Conservation (phyloP, 495 filamentous ascomycete species). For the Xylaria sp. region DNA sequence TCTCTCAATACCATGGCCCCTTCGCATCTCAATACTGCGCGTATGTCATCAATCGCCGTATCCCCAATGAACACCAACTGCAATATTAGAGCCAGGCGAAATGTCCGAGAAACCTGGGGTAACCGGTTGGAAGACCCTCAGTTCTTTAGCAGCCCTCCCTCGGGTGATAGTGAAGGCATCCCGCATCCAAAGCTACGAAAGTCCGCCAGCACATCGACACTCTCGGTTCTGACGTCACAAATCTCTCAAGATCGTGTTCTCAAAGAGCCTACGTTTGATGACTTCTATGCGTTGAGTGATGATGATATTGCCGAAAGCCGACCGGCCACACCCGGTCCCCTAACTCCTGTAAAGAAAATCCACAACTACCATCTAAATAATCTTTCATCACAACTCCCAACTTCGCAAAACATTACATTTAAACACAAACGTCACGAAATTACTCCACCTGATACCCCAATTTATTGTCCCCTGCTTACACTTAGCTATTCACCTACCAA, state of each 20-base stretch:
- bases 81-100: not conserved
- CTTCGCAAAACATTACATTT: not conserved
- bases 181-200: constrained; percentile 29
- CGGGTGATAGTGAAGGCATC: constrained; percentile 15
- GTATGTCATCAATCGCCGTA: not conserved
- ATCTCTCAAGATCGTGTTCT: constrained; percentile 32
- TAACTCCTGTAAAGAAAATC: constrained; percentile 31
- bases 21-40: not conserved
- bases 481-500: constrained; percentile 20
- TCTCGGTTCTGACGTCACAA: constrained; percentile 23
- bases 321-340: constrained; percentile 30
- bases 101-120: constrained; percentile 36
- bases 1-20: constrained; percentile 2
- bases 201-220: constrained; percentile 34
- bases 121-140: constrained; percentile 29
- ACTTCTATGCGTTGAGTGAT: constrained; percentile 54
- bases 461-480: constrained; percentile 3
- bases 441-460: constrained; percentile 14
- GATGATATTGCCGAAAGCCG: constrained; percentile 54
- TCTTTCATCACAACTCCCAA: constrained; percentile 1
- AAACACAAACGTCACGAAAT: constrained; percentile 3
- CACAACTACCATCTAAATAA: constrained; percentile 37
- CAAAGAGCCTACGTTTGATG: constrained; percentile 51
- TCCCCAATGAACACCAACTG: not conserved
- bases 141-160: not conserved